Evolutionary conservation across 257 asterid genomes (phyloP).

Genomic region (Solanum medicagineum): DNA sequence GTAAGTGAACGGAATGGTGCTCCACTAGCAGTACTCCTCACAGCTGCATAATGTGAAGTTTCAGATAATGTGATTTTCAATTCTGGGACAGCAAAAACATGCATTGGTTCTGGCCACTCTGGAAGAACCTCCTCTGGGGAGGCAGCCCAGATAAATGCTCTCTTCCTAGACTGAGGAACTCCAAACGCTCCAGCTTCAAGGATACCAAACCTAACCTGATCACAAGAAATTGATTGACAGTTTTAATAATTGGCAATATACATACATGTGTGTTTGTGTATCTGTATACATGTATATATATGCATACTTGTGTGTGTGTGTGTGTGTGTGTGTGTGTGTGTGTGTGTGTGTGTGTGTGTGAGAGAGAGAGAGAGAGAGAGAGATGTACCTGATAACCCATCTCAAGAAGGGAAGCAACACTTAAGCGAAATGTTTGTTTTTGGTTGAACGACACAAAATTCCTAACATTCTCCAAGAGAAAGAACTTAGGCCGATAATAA

Average conservation of each 20-base stretch:
- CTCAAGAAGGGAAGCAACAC: slow-evolving; percentile 88
- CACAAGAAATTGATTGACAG: background rate
- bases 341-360: no score
- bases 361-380: background rate
- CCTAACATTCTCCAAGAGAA: slow-evolving; percentile 92
- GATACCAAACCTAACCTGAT: slow-evolving; percentile 78
- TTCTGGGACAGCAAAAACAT: slow-evolving; percentile 81
- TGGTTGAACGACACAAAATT: slow-evolving; percentile 90
- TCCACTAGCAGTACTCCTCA: slow-evolving; percentile 68
- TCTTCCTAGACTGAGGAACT: slow-evolving; percentile 88
- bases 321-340: no score
- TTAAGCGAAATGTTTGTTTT: slow-evolving; percentile 87
- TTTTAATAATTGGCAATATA: background rate
- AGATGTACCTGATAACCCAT: slow-evolving; percentile 85
- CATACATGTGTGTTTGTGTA: background rate
- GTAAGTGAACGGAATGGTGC: slow-evolving; percentile 95
- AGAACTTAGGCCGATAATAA: slow-evolving; percentile 78
- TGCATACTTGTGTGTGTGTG: no score
- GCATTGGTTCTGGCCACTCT: slow-evolving; percentile 99
- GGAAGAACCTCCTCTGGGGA: slow-evolving; percentile 86
- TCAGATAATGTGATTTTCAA: slow-evolving; percentile 52
- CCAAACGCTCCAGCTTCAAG: slow-evolving; percentile 98
- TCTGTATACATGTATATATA: background rate
- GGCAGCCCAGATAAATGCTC: slow-evolving; percentile 99
- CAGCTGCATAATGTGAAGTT: slow-evolving; percentile 63